These are phyloP conservation scores for Suaeda aralocaspica DNA, from an alignment of 148 eudicot species.

Conservation along the genomic window DNA sequence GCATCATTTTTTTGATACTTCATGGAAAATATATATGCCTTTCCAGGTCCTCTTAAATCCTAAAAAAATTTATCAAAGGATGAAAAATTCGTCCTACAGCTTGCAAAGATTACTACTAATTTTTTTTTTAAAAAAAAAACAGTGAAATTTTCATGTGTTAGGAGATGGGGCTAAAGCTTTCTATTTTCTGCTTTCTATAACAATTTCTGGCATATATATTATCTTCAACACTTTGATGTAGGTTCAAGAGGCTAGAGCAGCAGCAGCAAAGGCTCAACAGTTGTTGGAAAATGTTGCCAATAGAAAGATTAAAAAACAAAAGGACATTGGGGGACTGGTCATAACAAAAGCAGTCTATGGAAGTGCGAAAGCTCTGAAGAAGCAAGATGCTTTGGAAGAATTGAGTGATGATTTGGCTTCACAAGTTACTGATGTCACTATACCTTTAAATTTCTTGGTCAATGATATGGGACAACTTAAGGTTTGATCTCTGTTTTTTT, in stretches of 20 bases:
- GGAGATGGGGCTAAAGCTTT: not conserved
- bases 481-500: conserved; percentile 38
- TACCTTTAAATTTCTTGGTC: conserved; percentile 82
- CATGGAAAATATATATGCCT: not conserved
- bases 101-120: no score
- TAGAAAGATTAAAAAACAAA: conserved; percentile 68
- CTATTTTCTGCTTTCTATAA: conserved; percentile 10
- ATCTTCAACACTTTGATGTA: conserved; percentile 23
- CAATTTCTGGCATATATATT: conserved; percentile 7
- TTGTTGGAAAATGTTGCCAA: conserved; percentile 70
- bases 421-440: conserved; percentile 74
- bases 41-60: not conserved
- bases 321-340: conserved; percentile 64
- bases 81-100: not conserved
- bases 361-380: conserved; percentile 52
- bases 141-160: no score
- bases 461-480: conserved; percentile 85
- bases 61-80: not conserved
- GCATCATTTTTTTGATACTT: not conserved
- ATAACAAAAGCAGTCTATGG: conserved; percentile 77
- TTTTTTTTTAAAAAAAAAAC: no score
- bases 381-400: conserved; percentile 33
- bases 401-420: conserved; percentile 52
- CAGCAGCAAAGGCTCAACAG: conserved; percentile 90
- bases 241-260: conserved; percentile 76